These are phyloP conservation scores for Candida pseudoviswanathii DNA, from an alignment of 1,139 yeast species.

Conservation along the genomic window DNA sequence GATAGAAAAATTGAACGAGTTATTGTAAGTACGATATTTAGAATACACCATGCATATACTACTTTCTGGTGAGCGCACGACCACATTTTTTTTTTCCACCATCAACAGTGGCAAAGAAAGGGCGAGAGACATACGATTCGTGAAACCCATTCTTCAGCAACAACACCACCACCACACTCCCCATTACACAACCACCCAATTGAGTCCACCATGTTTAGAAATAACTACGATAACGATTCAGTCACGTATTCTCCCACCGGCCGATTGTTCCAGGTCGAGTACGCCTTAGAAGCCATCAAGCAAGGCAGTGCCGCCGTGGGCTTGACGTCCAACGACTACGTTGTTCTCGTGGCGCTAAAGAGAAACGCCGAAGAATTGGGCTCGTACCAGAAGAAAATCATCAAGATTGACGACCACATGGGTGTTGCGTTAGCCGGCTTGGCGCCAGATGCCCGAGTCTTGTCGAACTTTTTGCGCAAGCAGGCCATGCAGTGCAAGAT, in stretches of 20 bases:
- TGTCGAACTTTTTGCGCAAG: conserved; percentile 85
- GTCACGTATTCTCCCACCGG: conserved; percentile 98
- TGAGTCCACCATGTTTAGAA: conserved; percentile 64
- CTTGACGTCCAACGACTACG: conserved; percentile 79
- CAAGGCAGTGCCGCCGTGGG: conserved; percentile 99
- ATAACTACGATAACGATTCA: conserved; percentile 97
- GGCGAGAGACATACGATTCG: not conserved
- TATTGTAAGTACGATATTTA: conserved; percentile 3
- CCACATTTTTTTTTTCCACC: not conserved
- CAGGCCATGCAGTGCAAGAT: conserved; percentile 88
- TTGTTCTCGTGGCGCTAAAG: conserved; percentile 90
- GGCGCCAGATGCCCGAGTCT: conserved; percentile 96
- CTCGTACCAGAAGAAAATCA: conserved; percentile 91
- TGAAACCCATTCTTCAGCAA: not conserved
- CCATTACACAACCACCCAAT: not conserved
- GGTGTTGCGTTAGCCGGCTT: conserved; percentile 96
- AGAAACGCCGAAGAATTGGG: conserved; percentile 97
- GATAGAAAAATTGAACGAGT: conserved; percentile 28
- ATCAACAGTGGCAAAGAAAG: conserved; percentile 1
- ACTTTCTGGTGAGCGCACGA: not conserved
- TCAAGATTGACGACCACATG: conserved; percentile 88
- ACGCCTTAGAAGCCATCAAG: conserved; percentile 95
- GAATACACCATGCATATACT: too few relatives aligned
- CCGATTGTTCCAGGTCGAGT: conserved; percentile 90
- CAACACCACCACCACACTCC: not conserved